Evolutionary conservation across 2,329 filamentous ascomycete species (phyloP).

Genomic region (Lachnellula hyalina): DNA sequence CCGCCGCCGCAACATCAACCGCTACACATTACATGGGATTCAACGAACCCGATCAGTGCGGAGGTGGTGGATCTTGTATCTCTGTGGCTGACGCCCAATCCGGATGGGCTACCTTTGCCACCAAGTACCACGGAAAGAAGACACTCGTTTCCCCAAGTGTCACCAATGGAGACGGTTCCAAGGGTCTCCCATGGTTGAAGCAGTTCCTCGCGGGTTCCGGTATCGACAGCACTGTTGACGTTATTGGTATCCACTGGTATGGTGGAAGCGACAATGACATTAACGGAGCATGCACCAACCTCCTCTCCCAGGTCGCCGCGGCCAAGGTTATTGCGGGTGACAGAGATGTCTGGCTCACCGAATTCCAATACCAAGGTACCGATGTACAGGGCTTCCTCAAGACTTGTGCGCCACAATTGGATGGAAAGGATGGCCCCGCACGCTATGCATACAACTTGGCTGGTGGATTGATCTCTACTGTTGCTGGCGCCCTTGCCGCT

Average conservation of each 20-base stretch:
- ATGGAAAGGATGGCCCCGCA: slow-evolving; percentile 27
- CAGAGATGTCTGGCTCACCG: slow-evolving; percentile 42
- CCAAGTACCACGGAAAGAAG: too few species aligned
- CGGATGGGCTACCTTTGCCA: slow-evolving; percentile 31
- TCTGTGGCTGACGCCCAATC: slow-evolving; percentile 32
- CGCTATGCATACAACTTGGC: slow-evolving; percentile 38
- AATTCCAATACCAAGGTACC: slow-evolving; percentile 36
- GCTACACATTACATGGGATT: slow-evolving; percentile 57
- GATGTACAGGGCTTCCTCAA: slow-evolving; percentile 35
- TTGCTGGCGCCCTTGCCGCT: too few species aligned
- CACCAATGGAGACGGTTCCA: slow-evolving; percentile 38
- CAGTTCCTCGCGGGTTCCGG: slow-evolving; percentile 34
- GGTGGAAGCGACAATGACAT: slow-evolving; percentile 19
- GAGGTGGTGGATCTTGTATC: slow-evolving; percentile 48
- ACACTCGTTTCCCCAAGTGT: slow-evolving; percentile 42
- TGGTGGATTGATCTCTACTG: slow-evolving; percentile 27
- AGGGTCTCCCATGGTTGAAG: slow-evolving; percentile 37
- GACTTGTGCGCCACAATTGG: slow-evolving; percentile 40
- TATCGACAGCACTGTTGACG: slow-evolving; percentile 38
- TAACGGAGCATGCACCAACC: too few species aligned
- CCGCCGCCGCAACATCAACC: background rate
- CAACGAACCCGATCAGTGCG: slow-evolving; percentile 63
- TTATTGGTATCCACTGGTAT: slow-evolving; percentile 45
- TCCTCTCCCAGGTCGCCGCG: too few species aligned
- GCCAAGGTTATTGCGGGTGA: slow-evolving; percentile 2